Evolutionary conservation across 345 rosid species (phyloP), one percentile per base, ranked within the genome.

Genomic region (Capsella bursapastoris): DNA sequence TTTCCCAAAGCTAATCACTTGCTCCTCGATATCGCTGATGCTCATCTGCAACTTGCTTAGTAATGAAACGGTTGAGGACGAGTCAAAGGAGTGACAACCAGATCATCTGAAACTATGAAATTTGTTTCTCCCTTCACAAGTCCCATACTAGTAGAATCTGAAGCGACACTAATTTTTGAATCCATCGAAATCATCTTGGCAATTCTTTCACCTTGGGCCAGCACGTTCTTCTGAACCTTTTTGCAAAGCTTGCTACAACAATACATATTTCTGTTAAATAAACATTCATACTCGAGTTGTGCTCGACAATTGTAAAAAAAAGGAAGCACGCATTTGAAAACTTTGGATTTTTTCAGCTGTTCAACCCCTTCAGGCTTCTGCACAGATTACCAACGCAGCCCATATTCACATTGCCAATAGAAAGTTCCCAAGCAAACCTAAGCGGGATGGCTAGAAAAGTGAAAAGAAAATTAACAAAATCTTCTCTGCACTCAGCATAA

Each of bases 31-130:
- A 8, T 69, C 75, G 4, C 28, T 13, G 1, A 70, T 44, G 12
- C 1, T 62, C 70, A 64, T 4, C 18, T 70, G 63, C 62, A 75
- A 10, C 28, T 68, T 75, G 7, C 70, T 62, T 37, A 70, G 6
- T 1, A 62, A 55, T 7, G 58, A 53, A 10, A 69, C 47, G 0
- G 71, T 76, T 34, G 71, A 70, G 8, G 80, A 76, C 5, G 75
- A 76, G 35, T 45, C 70, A 76, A 45, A 15, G 80, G 66, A 13
- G 70, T 63, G 12, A 70, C 38, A 13, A 55, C 7, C 1, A 70
- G 37, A 56, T 76, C 71, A 76, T 76, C 66, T 3, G 75, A 76
- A 0, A 76, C 75, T 8, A 63, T 37, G 66, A 70, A 76, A 48
- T 35, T 55, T 0, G 70, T 69, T 48, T 63, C 71, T 12, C 51